These are phyloP conservation scores for Yamadazyma scolyti DNA, from an alignment of 805 yeast genomes.

Conservation along the genomic window DNA sequence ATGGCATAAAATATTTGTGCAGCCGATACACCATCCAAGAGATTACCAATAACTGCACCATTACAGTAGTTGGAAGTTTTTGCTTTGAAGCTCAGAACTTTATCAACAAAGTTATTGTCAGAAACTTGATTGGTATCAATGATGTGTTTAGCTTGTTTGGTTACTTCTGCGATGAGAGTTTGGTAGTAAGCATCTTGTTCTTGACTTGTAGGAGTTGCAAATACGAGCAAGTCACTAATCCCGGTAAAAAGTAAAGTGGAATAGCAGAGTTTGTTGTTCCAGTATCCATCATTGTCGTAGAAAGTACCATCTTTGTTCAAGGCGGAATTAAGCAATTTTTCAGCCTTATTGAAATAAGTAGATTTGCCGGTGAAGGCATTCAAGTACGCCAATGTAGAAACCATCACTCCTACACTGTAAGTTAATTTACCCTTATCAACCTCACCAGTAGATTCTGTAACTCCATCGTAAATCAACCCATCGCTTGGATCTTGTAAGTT, in stretches of 20 bases:
- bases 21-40: constrained; percentile 18
- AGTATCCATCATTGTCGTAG: constrained; percentile 14
- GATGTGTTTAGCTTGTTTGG: constrained; percentile 12
- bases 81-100: neutral
- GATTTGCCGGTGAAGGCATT: constrained; percentile 13
- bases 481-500: constrained; percentile 17
- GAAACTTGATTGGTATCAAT: constrained; percentile 12
- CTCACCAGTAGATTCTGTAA: constrained; percentile 12
- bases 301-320: constrained; percentile 15
- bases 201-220: constrained; percentile 12
- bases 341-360: constrained; percentile 14
- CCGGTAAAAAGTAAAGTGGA: constrained; percentile 20
- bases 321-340: constrained; percentile 15
- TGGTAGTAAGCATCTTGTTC: constrained; percentile 10
- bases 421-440: constrained; percentile 21
- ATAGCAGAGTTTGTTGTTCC: constrained; percentile 21
- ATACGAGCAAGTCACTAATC: constrained; percentile 18
- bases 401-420: constrained; percentile 18
- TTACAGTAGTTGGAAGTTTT: constrained; percentile 3
- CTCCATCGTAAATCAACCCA: constrained; percentile 22
- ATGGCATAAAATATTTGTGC: constrained; percentile 17
- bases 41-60: constrained; percentile 9
- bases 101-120: constrained; percentile 7
- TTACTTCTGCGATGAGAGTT: constrained; percentile 9
- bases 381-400: constrained; percentile 16